Evolutionary conservation across 176 grass and related monocot genomes (phyloP), one percentile per base, ranked within the genome.

Genomic region (Cenchrus purpureus): DNA sequence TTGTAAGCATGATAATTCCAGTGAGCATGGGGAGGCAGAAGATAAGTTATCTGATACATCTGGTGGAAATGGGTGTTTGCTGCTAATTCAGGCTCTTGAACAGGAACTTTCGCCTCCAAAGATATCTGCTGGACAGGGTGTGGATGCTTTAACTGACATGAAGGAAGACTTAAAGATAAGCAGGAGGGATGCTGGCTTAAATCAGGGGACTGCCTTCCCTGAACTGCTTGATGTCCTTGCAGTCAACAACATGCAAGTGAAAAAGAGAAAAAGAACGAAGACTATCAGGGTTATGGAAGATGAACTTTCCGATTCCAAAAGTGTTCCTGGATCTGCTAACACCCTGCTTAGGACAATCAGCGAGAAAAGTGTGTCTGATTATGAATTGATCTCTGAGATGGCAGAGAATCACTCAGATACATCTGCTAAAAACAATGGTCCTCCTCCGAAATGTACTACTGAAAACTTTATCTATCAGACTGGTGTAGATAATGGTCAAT

Each of bases 71-170:
- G 89, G 85, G 25, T 91, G 81, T 65, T 87, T 87, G 71, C 81
- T 87, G 81, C 81, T 91, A 54, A 69, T 91, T 87, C 76, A 87
- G 89, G 89, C 85, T 77, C 76, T 87, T 8, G 89, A 87, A 77
- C 85, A 91, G 49, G 70, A 91, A 71, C 81, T 91, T 69, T 81
- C 89, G 76, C 16, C 85, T 76, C 61, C 14, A 76, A 81, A 65
- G 72, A 17, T 71, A 10, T 71, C 49, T 57, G n/a, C 25, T 45
- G 17, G 8, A 57, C 62, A 77, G 64, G 72, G 3, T 79, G 52
- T 25, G 60, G 22, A 84, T 29, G 68, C 54, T 10, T 76, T 80
- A 55, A 71, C 70, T 75, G 14, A 83, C 49, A 11, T 64, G 53
- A 78, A 83, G 61, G 74, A 70, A 56, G 73, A 69, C 20, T 57